Evolutionary conservation across 2,329 filamentous ascomycete species (phyloP), one percentile per base, ranked within the genome.

Genomic region (Diaporthe caulivora): DNA sequence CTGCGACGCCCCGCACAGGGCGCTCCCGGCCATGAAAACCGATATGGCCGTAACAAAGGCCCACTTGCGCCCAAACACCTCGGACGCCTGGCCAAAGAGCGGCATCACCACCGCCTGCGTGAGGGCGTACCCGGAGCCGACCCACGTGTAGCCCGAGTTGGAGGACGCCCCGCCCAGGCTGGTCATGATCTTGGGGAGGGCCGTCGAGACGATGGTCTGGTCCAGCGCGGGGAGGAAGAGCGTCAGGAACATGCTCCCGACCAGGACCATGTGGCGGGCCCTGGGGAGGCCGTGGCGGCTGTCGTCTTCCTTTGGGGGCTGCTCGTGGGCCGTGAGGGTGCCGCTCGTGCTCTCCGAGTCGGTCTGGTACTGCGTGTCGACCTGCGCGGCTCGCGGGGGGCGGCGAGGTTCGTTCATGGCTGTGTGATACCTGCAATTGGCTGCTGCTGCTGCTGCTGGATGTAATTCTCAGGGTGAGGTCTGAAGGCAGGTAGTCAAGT

Each of bases 51-150:
- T n/a, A 29, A 71, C 40, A 13, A 73, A 73, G 1, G 71, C 57
- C 71, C 71, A 73, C 49, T 73, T 73, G 1, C 71, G 7, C 18
- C 71, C 71, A 17, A 73, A 57, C 1, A 70, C 71, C 65, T 73
- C 71, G 42, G 71, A 73, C 18, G 55, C 64, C 65, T 73, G 71
- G 13, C 71, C 71, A 2, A 73, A 73, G 6, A 73, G 54, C 24
- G 71, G 71, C 64, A 73, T 60, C 54, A 73, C 71, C 18, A 73
- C 71, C 13, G 71, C 71, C 64, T 73, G 71, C 40, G 71, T 68
- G 2, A 73, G 49, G 1, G 71, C 71, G 17, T 70, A 73, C 13
- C 65, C 71, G 54, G 71, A 73, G 29, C 71, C 71, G 40, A 73
- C 42, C 71, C 71, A 73, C 29, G 71, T 73, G 34, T 73, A 73